These are phyloP conservation scores for Beauveria brongniartii DNA, from an alignment of 2,329 filamentous ascomycete species.

Conservation along the genomic window DNA sequence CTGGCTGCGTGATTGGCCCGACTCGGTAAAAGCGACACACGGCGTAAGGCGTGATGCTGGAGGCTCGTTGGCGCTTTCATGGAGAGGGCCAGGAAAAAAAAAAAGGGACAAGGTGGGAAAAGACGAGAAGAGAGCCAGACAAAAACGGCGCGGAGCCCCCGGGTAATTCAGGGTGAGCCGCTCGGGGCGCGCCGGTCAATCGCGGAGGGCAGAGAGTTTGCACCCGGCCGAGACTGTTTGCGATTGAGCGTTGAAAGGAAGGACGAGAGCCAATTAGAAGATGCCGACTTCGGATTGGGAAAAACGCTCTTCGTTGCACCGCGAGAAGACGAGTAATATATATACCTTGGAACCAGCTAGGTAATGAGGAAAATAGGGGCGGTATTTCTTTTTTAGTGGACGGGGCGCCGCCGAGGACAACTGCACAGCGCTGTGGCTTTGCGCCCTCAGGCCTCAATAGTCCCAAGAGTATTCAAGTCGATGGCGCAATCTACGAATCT, in stretches of 20 bases:
- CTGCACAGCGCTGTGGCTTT: not conserved
- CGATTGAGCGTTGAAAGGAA: not conserved
- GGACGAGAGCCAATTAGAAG: not conserved
- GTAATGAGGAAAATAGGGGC: not conserved
- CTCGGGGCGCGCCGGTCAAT: not conserved
- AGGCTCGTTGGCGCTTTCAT: not conserved
- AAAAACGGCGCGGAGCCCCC: not conserved
- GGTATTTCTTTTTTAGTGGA: not conserved
- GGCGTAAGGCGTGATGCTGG: constrained; percentile 7
- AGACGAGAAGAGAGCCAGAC: no score
- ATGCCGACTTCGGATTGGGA: not conserved
- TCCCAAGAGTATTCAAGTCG: not conserved
- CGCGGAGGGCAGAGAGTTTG: not conserved
- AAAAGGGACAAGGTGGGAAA: not conserved
- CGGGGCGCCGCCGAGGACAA: not conserved
- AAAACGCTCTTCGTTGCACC: not conserved
- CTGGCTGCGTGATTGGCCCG: constrained; percentile 5
- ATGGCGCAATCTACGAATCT: not conserved
- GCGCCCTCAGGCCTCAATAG: not conserved
- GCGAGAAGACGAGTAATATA: not conserved
- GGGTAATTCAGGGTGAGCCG: not conserved
- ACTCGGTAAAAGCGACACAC: not conserved
- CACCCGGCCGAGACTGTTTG: not conserved
- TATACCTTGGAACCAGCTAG: not conserved
- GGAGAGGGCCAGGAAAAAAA: not conserved